Evolutionary conservation across 352 stramenopile species (phyloP), one percentile per base, ranked within the genome.

Genomic region (Phytopythium helicoides): DNA sequence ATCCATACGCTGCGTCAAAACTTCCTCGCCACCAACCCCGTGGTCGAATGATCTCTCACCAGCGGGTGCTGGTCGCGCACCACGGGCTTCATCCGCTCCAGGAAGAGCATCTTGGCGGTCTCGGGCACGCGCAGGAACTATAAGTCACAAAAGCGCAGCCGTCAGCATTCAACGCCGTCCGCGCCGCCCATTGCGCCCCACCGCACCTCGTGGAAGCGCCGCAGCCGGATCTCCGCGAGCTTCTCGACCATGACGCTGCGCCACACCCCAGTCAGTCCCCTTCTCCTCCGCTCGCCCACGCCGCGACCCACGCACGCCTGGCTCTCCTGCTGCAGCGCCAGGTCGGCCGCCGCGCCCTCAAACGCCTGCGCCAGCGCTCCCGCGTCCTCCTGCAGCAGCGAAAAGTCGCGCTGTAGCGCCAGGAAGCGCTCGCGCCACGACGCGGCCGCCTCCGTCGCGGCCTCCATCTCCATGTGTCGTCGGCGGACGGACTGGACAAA

Each of bases 181-280:
- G 18, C 33, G 37, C n/a, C 19, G 34, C 19, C 1, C 52, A 51
- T n/a, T 19, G 51, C 44, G 47, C 40, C 16, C 6, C 18, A 44
- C n/a, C 40, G 1, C 6, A 83, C 70, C 54, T 57, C 51, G 14
- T 80, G 65, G 60, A 83, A 68, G 16, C 69, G 54, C 8, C 66
- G 68, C 19, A 76, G 62, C 10, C 76, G 73, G 38, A 83, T 81
- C 50, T 70, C 54, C 9, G 73, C 61, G 6, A 71, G 54, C 47
- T 87, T 81, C 7, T 76, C 47, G 22, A 73, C 55, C 49, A 87
- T 56, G 35, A 79, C 62, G 14, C 68, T 81, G 41, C 12, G 42
- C 6, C 28, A 9, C 28, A 5, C 5, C 28, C 28, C 28, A 5
- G 28, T 33, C 28, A 33, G 28, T 9, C 28, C 28, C 9, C n/a